Evolutionary conservation across 139 green algal species (phyloP), one percentile per base, ranked within the genome.

Genomic region (Auxenochlorella pyrenoidosa): DNA sequence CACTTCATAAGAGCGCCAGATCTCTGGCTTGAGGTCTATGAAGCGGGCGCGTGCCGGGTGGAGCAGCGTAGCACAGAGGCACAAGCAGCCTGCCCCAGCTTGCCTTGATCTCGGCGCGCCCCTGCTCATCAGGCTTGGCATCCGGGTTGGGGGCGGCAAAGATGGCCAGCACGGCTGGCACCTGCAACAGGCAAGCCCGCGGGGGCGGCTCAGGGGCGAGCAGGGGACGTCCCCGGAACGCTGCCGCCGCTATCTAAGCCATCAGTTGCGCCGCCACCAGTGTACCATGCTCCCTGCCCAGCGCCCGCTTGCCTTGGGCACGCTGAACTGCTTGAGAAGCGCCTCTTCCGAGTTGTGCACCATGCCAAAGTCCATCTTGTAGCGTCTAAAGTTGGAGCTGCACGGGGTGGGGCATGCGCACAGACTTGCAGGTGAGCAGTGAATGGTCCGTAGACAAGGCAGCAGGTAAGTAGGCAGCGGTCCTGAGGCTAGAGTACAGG

Each of bases 331-430:
- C 71, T 90, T 36, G 51, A 89, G 41, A 18, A 89, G 44, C 30
- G 18, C 44, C 60, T 84, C 85, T 60, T 85, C 30, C 5, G 75
- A 19, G 34, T 75, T 78, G 38, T 82, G 82, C 70, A 90, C 78
- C 85, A 90, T 85, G 16, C 76, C 89, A 83, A 94, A 92, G 2
- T 60, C 71, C 47, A 92, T 77, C 28, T 86, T 72, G 84, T 81
- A 87, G 32, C 66, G 60, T 0, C 79, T 81, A 32, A 91, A 83
- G 70, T 88, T 86, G 72, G 63, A 43, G 80, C 80, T 85, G 80
- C 80, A 36, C 13, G 0, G n/a, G n/a, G n/a, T n/a, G n/a, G n/a
- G n/a, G n/a, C n/a, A n/a, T n/a, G n/a, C n/a, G n/a, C n/a, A n/a
- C n/a, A n/a, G n/a, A n/a, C n/a, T n/a, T n/a, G n/a, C 43, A 16